phyloP scores from a whole-genome alignment of 2,329 filamentous ascomycete species.

The Colletotrichum sp. region DNA sequence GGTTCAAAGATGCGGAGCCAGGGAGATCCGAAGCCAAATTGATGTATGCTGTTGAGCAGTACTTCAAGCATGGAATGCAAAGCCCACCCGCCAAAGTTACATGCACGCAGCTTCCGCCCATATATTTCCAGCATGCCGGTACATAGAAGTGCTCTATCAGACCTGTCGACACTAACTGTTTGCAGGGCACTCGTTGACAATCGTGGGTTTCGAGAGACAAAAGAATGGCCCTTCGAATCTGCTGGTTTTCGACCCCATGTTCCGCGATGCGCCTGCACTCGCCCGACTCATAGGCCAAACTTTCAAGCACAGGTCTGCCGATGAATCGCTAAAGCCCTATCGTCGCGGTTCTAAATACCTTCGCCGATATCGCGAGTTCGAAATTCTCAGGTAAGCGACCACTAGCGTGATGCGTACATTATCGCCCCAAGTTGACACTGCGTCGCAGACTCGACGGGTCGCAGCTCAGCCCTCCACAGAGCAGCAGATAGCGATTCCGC shows the following conservation, averaged over 20 bases:
- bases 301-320: constrained; percentile 50
- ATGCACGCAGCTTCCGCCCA: constrained; percentile 75
- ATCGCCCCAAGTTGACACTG: neutral
- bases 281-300: constrained; percentile 58
- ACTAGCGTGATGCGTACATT: neutral
- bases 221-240: constrained; percentile 69
- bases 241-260: constrained; percentile 88
- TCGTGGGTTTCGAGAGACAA: constrained; percentile 80
- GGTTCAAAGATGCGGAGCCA: constrained; percentile 55
- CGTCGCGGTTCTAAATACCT: constrained; percentile 73
- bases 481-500: neutral
- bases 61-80: constrained; percentile 68
- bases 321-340: constrained; percentile 71
- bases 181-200: constrained; percentile 84
- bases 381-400: constrained; percentile 57
- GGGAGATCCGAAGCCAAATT: constrained; percentile 58
- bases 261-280: constrained; percentile 70
- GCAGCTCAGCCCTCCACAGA: neutral
- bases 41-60: constrained; percentile 72
- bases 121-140: constrained; percentile 89
- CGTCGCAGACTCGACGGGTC: neutral
- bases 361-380: constrained; percentile 75
- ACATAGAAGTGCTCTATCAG: constrained; percentile 21
- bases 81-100: constrained; percentile 66
- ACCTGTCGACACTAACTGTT: neutral